phyloP scores from a whole-genome alignment of 257 asterid species.

The Solanum dulcamara region DNA sequence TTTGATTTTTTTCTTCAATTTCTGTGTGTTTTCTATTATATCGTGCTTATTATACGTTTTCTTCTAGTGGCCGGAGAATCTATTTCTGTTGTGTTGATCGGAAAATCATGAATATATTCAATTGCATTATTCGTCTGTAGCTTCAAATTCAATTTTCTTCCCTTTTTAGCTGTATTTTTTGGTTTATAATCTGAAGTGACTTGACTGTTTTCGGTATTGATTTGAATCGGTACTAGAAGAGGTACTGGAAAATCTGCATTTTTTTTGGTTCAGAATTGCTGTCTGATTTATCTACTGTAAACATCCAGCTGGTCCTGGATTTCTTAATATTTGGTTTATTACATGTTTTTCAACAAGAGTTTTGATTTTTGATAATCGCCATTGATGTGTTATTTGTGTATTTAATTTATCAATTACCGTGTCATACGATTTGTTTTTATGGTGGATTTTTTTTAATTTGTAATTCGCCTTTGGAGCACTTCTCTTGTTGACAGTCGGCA shows the following conservation, averaged over 20 bases:
- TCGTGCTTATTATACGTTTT: neutral
- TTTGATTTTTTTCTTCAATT: neutral
- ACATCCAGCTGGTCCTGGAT: neutral
- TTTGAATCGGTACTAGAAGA: neutral
- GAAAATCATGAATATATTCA: neutral
- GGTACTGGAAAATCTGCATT: neutral
- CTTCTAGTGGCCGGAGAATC: neutral
- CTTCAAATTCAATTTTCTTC: neutral
- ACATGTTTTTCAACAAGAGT: neutral
- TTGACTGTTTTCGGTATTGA: neutral
- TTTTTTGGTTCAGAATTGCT: neutral
- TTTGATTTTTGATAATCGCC: neutral
- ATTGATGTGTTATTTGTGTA: neutral
- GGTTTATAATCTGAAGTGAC: neutral
- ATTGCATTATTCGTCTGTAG: neutral
- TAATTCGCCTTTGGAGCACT: neutral
- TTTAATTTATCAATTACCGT: neutral
- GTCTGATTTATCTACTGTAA: neutral
- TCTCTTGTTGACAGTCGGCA: neutral
- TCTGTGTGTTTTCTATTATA: neutral
- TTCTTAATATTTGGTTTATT: neutral
- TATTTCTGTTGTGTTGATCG: neutral
- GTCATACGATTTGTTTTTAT: neutral
- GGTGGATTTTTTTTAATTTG: neutral
- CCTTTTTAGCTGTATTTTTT: neutral